Evolutionary conservation across 352 stramenopile genomes (phyloP).

Genomic region (Phytopythium helicoides): DNA sequence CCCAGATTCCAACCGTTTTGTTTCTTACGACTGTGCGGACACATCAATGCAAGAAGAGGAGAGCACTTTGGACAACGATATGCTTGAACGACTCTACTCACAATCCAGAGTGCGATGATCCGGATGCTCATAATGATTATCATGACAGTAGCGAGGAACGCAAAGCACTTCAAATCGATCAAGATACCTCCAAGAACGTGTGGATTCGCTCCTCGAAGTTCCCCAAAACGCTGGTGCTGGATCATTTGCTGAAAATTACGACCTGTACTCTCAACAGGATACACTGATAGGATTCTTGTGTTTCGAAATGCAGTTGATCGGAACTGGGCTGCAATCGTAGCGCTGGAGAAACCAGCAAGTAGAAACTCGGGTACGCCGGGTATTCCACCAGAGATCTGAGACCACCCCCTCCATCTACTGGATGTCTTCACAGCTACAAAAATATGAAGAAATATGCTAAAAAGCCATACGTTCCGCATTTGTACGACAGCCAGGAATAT

Average conservation of each 20-base stretch:
- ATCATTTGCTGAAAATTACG: not conserved
- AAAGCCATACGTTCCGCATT: constrained; percentile 48
- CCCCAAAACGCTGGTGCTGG: constrained; percentile 6
- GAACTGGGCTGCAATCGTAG: constrained; percentile 33
- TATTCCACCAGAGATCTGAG: constrained; percentile 12
- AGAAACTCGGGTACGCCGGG: constrained; percentile 29
- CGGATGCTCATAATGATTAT: not conserved
- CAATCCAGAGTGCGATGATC: not conserved
- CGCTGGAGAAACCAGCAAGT: constrained; percentile 28
- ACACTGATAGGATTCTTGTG: constrained; percentile 10
- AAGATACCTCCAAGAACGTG: constrained; percentile 20
- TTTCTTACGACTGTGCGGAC: no score
- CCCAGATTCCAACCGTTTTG: no score
- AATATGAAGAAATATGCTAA: constrained; percentile 28
- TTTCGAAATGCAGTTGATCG: constrained; percentile 20
- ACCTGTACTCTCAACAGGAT: not conserved
- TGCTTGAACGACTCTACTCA: not conserved
- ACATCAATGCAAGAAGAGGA: no score
- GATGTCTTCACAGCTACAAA: constrained; percentile 13
- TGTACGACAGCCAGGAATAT: constrained; percentile 30
- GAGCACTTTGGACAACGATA: not conserved
- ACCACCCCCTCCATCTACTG: constrained; percentile 6
- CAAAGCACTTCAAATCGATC: constrained; percentile 30
- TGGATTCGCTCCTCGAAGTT: constrained; percentile 12
- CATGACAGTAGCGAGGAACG: constrained; percentile 14